Evolutionary conservation across 768 basidiomycete species (phyloP), one percentile per base, ranked within the genome.

Genomic region (Trametes elegans): DNA sequence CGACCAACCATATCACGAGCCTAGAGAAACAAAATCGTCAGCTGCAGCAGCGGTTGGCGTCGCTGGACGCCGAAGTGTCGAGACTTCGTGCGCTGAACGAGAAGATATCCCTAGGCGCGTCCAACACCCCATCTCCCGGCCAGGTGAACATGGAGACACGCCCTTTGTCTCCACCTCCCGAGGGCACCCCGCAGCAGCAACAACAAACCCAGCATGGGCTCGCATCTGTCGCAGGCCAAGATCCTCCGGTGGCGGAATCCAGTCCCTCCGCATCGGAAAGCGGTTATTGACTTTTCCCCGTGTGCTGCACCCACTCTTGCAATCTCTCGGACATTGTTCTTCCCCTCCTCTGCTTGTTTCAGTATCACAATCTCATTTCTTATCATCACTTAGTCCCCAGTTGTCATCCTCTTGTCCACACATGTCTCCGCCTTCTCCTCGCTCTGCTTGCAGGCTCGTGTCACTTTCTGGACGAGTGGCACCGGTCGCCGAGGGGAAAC

Each of bases 71-170:
- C 48, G 90, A 92, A 68, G 83, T 90, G 49, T 66, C 78, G 46
- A 74, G 89, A 57, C 79, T 93, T 40, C 83, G 88, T 53, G 74
- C 80, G 7, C 76, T 92, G 61, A 92, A 91, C 70, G 90, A 91
- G 76, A 88, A 89, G 72, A 90, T 93, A 21, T 86, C 88, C 3
- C 82, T 91, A 23, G 80, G 79, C 38, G 79, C 78, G 54, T 72
- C 79, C 36, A 70, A 76, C 53, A 80, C 84, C 27, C 77, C 84
- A 28, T 82, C 85, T 31, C 81, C 87, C 32, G 66, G 76, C 46
- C 71, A 63, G 50, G 59, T 71, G 75, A 64, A 63, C 70, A 66
- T 75, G 48, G 77, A 78, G 57, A 66, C 62, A 56, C 75, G 82
- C 57, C 81, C 84, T 10, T 64, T 86, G 61, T 85, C 88, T 11